These are phyloP conservation scores for Umbelopsis sp. DNA, from an alignment of 192 early-diverging fungal genomes.

Conservation along the genomic window DNA sequence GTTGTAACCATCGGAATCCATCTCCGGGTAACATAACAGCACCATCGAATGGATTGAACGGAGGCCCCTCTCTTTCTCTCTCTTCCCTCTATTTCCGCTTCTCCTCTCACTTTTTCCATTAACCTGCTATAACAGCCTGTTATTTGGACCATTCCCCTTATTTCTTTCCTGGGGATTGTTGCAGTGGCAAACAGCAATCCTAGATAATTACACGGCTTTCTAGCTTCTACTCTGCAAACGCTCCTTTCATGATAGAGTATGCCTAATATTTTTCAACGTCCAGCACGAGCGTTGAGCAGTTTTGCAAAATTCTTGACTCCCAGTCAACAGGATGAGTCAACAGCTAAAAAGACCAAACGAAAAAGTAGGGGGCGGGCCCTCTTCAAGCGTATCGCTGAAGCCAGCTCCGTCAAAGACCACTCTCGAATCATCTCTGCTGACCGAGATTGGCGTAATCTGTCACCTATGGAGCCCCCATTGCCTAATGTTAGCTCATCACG, in stretches of 20 bases:
- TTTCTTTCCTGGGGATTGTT: too few species aligned
- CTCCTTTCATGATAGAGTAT: conserved; percentile 17
- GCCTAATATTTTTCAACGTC: conserved; percentile 21
- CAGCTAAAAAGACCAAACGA: conserved; percentile 7
- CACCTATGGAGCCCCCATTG: conserved; percentile 34
- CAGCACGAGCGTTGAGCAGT: conserved; percentile 13
- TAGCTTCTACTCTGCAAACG: not conserved
- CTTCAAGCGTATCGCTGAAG: conserved; percentile 11
- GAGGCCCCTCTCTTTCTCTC: not conserved
- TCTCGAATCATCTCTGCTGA: conserved; percentile 12
- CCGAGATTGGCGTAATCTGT: conserved; percentile 39
- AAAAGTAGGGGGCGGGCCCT: conserved; percentile 17
- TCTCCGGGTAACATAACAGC: conserved; percentile 1
- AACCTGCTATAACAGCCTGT: too few species aligned
- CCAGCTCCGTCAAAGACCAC: conserved; percentile 13
- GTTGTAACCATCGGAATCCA: conserved; percentile 11
- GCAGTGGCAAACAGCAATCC: not conserved
- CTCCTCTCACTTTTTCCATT: not conserved
- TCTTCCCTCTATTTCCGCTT: not conserved
- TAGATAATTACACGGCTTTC: not conserved
- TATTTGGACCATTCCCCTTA: too few species aligned
- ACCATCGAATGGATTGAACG: not conserved
- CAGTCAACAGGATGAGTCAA: conserved; percentile 7
- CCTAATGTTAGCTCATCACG: conserved; percentile 20
- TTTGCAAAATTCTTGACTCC: conserved; percentile 11